Evolutionary conservation across 2,329 filamentous ascomycete species (phyloP), one percentile per base, ranked within the genome.

Genomic region (Cytospora mali): DNA sequence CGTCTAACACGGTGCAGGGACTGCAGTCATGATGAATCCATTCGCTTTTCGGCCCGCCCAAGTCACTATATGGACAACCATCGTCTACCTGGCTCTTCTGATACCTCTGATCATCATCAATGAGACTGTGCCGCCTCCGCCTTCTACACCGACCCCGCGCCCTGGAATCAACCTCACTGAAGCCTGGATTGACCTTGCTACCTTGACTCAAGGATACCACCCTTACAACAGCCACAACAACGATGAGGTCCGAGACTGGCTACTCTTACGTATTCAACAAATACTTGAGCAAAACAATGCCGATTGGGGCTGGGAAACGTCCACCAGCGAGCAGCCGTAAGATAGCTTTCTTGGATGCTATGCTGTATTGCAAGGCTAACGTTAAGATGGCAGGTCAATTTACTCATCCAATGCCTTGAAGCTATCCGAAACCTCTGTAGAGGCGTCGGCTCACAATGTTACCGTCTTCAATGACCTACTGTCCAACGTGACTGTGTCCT

Each of bases 211-310:
- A 66, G 81, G 82, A 1, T 95, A 90, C 72, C 95, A 97, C 73
- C 94, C 95, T 0, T 97, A 92, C 79, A 97, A 97, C 76, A 93
- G 90, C 68, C 88, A 82, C 64, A 82, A 85, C 64, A 98, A 97
- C 73, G 93, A 97, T 69, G 79, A 86, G 27, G 88, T 97, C 35
- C 88, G 91, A 65, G 79, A 85, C 35, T 97, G 89, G 81, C 79
- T 98, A 35, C 79, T 97, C 65, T 70, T 78, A 21, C 86, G 93
- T 64, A 84, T 96, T 63, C 79, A 87, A 65, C 79, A 83, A 42
- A 95, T 97, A 64, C 75, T 94, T 66, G 78, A 84, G 33, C 78
- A 79, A 25, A 92, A 90, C 72, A 77, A 76, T 2, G 81, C 83
- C 13, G 69, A 76, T 0, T 86, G 79, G 72, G 76, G 70, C 2